Conservation (phyloP, 441 rosid genomes). For the Bruguiera hainesii region DNA sequence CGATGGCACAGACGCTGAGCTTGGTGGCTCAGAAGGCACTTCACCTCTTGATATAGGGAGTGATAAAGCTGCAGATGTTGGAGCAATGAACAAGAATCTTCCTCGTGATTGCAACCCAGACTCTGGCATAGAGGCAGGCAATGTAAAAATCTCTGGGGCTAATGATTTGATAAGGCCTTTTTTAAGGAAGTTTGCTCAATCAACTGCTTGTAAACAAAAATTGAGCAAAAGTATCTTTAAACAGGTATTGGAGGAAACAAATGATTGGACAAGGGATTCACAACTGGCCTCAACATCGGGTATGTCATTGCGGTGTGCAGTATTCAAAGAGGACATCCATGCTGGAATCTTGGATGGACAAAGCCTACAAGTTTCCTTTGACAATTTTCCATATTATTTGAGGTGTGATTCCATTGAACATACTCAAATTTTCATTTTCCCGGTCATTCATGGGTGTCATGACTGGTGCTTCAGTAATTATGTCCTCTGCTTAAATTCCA, state of each 20-base stretch:
- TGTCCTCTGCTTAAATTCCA: neutral
- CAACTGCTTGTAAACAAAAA: slow-evolving; percentile 51
- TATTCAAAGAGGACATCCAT: slow-evolving; percentile 48
- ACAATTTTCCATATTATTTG: slow-evolving; percentile 77
- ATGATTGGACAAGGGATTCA: slow-evolving; percentile 53
- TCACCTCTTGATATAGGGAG: slow-evolving; percentile 40
- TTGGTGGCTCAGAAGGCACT: slow-evolving; percentile 53
- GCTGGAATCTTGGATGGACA: slow-evolving; percentile 70
- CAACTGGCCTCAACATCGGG: slow-evolving; percentile 62
- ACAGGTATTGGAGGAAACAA: slow-evolving; percentile 68
- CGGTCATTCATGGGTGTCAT: neutral
- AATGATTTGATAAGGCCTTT: slow-evolving; percentile 64
- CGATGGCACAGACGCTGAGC: slow-evolving; percentile 48
- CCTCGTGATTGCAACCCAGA: slow-evolving; percentile 56
- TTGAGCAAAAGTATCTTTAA: slow-evolving; percentile 62
- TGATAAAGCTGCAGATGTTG: slow-evolving; percentile 56
- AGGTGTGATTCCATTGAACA: slow-evolving; percentile 39
- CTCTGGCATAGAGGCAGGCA: slow-evolving; percentile 58
- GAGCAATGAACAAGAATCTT: slow-evolving; percentile 41
- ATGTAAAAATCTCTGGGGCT: slow-evolving; percentile 61
- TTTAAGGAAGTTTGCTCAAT: slow-evolving; percentile 57
- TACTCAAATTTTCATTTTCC: slow-evolving; percentile 4
- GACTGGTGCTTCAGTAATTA: neutral
- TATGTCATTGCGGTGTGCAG: slow-evolving; percentile 46
- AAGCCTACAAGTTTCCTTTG: slow-evolving; percentile 67